phyloP scores from a whole-genome alignment of 1,284 basidiomycete species.

The Trichosporon asahii region DNA sequence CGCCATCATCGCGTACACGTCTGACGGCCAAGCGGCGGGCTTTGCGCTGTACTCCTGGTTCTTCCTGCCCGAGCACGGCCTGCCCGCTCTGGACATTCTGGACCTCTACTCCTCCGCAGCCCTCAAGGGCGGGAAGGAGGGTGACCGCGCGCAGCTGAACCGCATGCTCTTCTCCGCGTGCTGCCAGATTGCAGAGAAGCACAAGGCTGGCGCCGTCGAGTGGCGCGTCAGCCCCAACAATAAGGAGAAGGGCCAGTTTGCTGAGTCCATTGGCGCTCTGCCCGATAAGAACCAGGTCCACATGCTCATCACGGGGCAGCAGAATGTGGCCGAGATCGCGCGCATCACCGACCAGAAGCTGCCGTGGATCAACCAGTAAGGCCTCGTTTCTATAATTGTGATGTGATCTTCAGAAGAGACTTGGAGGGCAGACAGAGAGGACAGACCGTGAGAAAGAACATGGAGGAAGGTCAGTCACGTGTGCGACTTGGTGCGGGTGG shows the following conservation, averaged over 20 bases:
- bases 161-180: conserved; percentile 8
- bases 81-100: conserved; percentile 3
- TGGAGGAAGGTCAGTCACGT: background rate
- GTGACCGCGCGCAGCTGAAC: background rate
- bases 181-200: conserved; percentile 3
- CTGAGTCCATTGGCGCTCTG: background rate
- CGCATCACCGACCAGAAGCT: conserved; percentile 2
- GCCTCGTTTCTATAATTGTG: background rate
- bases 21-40: background rate
- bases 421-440: no score
- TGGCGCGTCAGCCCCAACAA: background rate
- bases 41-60: conserved; percentile 9
- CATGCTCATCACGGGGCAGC: background rate
- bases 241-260: background rate
- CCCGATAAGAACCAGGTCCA: background rate
- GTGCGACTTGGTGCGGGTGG: no score
- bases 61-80: conserved; percentile 2
- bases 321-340: conserved; percentile 1
- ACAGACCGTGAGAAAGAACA: background rate
- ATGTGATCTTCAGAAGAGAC: conserved; percentile 1
- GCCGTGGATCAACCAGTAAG: background rate
- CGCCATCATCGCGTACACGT: background rate
- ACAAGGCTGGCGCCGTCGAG: conserved; percentile 5
- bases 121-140: background rate
- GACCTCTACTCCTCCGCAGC: conserved; percentile 7